These are phyloP conservation scores for Daphne laureola DNA, from an alignment of 441 rosid genomes.

Conservation along the genomic window DNA sequence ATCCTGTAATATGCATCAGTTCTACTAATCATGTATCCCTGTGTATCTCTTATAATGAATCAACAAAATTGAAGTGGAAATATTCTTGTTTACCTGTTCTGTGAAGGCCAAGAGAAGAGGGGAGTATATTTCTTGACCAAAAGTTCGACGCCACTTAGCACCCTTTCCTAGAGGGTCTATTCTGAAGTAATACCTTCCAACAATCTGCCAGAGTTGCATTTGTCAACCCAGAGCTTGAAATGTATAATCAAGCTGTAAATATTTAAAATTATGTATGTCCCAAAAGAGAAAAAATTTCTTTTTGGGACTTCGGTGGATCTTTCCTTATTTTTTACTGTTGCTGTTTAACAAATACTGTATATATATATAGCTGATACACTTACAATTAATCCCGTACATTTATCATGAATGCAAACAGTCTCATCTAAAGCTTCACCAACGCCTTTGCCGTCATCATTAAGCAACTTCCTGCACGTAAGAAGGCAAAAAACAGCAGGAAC, in stretches of 20 bases:
- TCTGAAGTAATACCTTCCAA: slow-evolving; percentile 50
- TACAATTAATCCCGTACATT: slow-evolving; percentile 34
- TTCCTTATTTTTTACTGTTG: no score
- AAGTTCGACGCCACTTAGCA: slow-evolving; percentile 56
- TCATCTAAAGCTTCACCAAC: slow-evolving; percentile 37
- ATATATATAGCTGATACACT: slow-evolving; percentile 5
- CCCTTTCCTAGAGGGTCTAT: slow-evolving; percentile 50
- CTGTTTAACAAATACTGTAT: no score
- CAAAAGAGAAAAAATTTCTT: no score
- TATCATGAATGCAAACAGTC: slow-evolving; percentile 22
- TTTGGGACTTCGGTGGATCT: no score
- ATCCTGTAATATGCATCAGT: slow-evolving; percentile 27
- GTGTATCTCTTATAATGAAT: background rate
- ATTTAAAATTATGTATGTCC: no score
- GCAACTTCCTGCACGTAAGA: slow-evolving; percentile 25
- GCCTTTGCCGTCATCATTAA: slow-evolving; percentile 33
- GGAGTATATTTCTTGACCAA: slow-evolving; percentile 63
- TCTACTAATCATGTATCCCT: slow-evolving; percentile 3
- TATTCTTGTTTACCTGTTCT: slow-evolving; percentile 36
- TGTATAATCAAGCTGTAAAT: background rate
- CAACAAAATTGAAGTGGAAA: slow-evolving; percentile 10
- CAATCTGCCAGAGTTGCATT: slow-evolving; percentile 21
- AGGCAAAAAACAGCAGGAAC: background rate
- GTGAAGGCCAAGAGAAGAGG: slow-evolving; percentile 55
- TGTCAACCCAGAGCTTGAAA: background rate